Conservation (phyloP, 192 early-diverging fungal species). For the Entophlyctis helioformis region DNA sequence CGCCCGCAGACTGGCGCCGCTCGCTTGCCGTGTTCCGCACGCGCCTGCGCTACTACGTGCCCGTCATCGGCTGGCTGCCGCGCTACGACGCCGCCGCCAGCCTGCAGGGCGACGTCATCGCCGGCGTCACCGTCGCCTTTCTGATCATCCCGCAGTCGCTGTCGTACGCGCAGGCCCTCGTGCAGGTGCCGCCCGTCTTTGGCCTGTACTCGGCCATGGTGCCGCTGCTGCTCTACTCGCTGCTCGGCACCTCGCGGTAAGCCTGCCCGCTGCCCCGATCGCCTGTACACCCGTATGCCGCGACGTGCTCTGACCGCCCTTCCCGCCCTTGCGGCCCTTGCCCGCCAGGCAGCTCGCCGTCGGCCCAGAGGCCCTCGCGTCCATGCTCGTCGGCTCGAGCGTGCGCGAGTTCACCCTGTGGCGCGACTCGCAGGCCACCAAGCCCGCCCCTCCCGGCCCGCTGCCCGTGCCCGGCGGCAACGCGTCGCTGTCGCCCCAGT, state of each 20-base stretch:
- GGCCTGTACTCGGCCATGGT: slow-evolving; percentile 83
- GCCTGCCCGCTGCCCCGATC: no score
- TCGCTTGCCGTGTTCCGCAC: slow-evolving; percentile 23
- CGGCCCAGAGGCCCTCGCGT: slow-evolving; percentile 87
- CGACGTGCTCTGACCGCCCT: no score
- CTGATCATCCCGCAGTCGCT: slow-evolving; percentile 42
- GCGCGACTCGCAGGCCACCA: slow-evolving; percentile 2
- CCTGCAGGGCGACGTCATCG: slow-evolving; percentile 65
- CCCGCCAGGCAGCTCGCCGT: slow-evolving; percentile 69
- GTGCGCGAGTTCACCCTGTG: slow-evolving; percentile 38
- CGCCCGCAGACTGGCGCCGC: no score
- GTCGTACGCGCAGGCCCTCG: slow-evolving; percentile 82
- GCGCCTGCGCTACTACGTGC: slow-evolving; percentile 84
- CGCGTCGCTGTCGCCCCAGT: not conserved
- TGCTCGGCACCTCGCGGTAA: slow-evolving; percentile 86
- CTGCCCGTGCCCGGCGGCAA: not conserved
- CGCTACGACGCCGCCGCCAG: slow-evolving; percentile 46
- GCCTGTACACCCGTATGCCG: no score
- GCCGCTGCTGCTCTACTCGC: slow-evolving; percentile 71
- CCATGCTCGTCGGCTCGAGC: slow-evolving; percentile 67
- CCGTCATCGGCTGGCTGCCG: slow-evolving; percentile 87
- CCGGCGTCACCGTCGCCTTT: slow-evolving; percentile 67
- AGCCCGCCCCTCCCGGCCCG: no score
- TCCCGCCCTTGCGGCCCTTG: no score
- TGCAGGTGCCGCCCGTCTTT: slow-evolving; percentile 73